These are phyloP conservation scores for Geotrichum histeridarum DNA, from an alignment of 1,139 yeast species.

Conservation along the genomic window DNA sequence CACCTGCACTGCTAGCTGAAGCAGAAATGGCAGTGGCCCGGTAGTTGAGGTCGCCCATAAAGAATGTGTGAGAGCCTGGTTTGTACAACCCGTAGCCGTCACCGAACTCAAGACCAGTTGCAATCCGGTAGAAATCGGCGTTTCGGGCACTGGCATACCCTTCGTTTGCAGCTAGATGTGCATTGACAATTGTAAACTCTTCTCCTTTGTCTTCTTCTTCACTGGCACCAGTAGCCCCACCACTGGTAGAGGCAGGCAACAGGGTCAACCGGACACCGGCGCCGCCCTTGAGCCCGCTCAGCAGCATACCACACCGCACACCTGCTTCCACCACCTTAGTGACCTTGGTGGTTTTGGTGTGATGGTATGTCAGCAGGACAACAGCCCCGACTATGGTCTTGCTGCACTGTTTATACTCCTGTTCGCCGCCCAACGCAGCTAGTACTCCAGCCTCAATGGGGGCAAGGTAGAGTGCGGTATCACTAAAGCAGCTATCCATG, in stretches of 20 bases:
- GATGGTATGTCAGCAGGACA: conserved; percentile 54
- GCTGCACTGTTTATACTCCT: conserved; percentile 44
- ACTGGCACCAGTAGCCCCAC: conserved; percentile 27
- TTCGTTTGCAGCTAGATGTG: conserved; percentile 76
- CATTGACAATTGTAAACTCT: conserved; percentile 55
- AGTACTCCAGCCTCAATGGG: conserved; percentile 43
- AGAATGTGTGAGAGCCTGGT: conserved; percentile 56
- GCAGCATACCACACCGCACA: conserved; percentile 52
- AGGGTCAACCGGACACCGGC: conserved; percentile 52
- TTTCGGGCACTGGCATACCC: conserved; percentile 56
- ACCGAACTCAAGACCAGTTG: conserved; percentile 53
- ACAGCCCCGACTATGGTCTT: conserved; percentile 58
- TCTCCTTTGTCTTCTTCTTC: conserved; percentile 18
- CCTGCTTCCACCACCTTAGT: conserved; percentile 27
- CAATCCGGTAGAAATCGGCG: conserved; percentile 46
- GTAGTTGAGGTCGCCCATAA: conserved; percentile 82
- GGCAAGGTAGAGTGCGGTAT: conserved; percentile 42
- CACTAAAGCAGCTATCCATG: conserved; percentile 54
- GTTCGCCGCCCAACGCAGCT: conserved; percentile 38
- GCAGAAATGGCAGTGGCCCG: conserved; percentile 42
- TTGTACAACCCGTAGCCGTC: conserved; percentile 57
- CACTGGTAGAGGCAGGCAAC: conserved; percentile 5
- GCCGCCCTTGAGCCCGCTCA: conserved; percentile 71
- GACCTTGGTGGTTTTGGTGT: conserved; percentile 35
- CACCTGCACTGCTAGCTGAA: background rate